A percentile compares a stretch with the other conserved stretches of the same genome.
Evolutionary conservation across 2,329 filamentous ascomycete species (phyloP).

Genomic region (Aulographum hederae): DNA sequence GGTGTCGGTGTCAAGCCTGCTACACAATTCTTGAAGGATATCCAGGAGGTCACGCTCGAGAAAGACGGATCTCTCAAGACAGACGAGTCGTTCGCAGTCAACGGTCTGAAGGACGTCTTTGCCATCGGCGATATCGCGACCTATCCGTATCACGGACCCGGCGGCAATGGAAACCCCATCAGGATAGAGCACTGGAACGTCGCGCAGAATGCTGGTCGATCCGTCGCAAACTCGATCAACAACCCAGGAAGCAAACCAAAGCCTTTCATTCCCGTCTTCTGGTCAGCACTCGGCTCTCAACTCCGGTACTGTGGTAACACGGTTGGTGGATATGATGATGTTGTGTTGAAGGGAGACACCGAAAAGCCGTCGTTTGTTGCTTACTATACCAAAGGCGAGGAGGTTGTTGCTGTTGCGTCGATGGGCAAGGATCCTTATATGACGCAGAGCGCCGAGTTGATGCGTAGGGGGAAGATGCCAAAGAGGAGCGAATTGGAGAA

Average conservation of each 20-base stretch:
- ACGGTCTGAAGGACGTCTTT: constrained; percentile 65
- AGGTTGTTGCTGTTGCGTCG: constrained; percentile 72
- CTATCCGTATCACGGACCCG: constrained; percentile 84
- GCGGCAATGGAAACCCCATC: constrained; percentile 50
- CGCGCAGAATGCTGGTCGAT: constrained; percentile 77
- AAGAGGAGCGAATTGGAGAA: constrained; percentile 56
- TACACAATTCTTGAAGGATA: constrained; percentile 64
- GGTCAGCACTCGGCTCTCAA: constrained; percentile 82
- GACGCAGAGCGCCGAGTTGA: constrained; percentile 66
- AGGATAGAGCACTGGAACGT: constrained; percentile 99
- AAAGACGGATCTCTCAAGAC: constrained; percentile 73
- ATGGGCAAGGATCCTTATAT: constrained; percentile 86
- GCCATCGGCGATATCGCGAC: constrained; percentile 91
- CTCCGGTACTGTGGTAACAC: constrained; percentile 89
- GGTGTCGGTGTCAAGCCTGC: constrained; percentile 78
- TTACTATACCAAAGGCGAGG: constrained; percentile 75
- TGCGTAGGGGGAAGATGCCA: constrained; percentile 69
- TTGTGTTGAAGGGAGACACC: constrained; percentile 61
- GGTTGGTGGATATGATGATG: constrained; percentile 60
- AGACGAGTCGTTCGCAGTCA: constrained; percentile 61
- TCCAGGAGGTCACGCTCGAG: constrained; percentile 50
- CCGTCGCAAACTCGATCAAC: constrained; percentile 60
- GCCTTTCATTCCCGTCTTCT: constrained; percentile 84
- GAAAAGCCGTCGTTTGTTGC: constrained; percentile 68
- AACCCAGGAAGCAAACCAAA: constrained; percentile 42